Base-by-base conservation (phyloP, 2,329 filamentous ascomycete species). In the Xylaria sp. region DNA sequence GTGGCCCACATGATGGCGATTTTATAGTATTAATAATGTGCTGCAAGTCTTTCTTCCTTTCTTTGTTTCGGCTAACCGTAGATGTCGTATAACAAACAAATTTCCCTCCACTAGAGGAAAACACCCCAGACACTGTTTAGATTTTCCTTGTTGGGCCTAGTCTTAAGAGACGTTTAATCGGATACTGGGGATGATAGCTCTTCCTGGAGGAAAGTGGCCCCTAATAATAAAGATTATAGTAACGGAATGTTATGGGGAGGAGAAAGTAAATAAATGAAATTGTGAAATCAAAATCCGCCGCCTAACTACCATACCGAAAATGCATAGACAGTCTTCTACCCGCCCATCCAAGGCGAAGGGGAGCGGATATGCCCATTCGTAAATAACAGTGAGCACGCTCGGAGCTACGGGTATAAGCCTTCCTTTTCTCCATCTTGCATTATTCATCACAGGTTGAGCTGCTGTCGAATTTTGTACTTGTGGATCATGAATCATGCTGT, bases 1-100 rank as follows among this genome's bases (percentile, higher is more conserved):
- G 73, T 74, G 48, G 75, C 74, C 77, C 78, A 77, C 80, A 81
- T 82, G 62, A 32, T 58, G 12, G 9, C 30, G n/a, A 19, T 21
- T 34, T 51, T 21, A n/a, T 12, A 39, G 11, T 6, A 57, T 9
- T 17, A 5, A 27, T 17, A 5, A 27, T 27, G 24, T 27, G 3
- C 17, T 12, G 6, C n/a, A n/a, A 5, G 21, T 27, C 1, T 32
- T 63, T 53, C 17, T 30, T 11, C 2, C 14, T 53, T 17, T 32
- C 21, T 27, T 30, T 21, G 48, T 51, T 60, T 17, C 12, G 5
- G n/a, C 11, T 39, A n/a, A 24, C 24, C 30, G 24, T 24, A 19
- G 42, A 56, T 34, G 24, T 11, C 3, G 2, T 2, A 30, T 21
- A 53, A 34, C 5, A 32, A 50, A 30, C 7, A 17, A 30, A 14